These are phyloP conservation scores for Hypoxylon trugodes DNA, from an alignment of 495 filamentous ascomycete genomes.

Conservation along the genomic window DNA sequence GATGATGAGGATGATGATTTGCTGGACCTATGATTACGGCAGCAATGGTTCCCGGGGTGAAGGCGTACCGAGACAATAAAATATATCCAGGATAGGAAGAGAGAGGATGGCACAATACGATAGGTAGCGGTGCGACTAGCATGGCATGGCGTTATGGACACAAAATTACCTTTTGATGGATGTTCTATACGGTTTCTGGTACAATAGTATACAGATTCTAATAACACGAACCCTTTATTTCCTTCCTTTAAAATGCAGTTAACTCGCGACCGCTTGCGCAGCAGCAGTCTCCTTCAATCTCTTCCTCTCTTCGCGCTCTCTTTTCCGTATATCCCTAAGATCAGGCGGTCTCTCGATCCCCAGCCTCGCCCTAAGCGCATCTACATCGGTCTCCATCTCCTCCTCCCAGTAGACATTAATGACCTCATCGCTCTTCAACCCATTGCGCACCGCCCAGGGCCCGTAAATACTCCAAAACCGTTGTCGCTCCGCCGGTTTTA, in stretches of 20 bases:
- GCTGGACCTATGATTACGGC: conserved; percentile 60
- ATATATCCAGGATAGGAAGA: neutral
- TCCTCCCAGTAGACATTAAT: conserved; percentile 99
- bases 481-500: conserved; percentile 78
- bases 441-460: conserved; percentile 91
- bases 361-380: conserved; percentile 73
- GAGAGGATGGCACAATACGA: conserved; percentile 5
- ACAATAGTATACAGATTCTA: conserved; percentile 26
- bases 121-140: conserved; percentile 29
- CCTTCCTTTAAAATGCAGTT: neutral
- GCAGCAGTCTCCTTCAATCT: conserved; percentile 61
- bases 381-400: conserved; percentile 84
- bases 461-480: conserved; percentile 79
- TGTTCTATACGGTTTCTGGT: conserved; percentile 11
- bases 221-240: conserved; percentile 3
- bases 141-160: conserved; percentile 38
- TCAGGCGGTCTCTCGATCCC: conserved; percentile 91
- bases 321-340: conserved; percentile 78
- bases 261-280: conserved; percentile 14
- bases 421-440: conserved; percentile 76
- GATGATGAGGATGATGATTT: conserved; percentile 90
- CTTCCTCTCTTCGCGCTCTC: conserved; percentile 73
- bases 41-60: neutral
- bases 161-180: neutral
- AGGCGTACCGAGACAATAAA: neutral